A percentile compares a stretch with the other conserved stretches of the same genome.
Conservation (phyloP, 2,329 filamentous ascomycete genomes). For the Neonectria magnoliae region DNA sequence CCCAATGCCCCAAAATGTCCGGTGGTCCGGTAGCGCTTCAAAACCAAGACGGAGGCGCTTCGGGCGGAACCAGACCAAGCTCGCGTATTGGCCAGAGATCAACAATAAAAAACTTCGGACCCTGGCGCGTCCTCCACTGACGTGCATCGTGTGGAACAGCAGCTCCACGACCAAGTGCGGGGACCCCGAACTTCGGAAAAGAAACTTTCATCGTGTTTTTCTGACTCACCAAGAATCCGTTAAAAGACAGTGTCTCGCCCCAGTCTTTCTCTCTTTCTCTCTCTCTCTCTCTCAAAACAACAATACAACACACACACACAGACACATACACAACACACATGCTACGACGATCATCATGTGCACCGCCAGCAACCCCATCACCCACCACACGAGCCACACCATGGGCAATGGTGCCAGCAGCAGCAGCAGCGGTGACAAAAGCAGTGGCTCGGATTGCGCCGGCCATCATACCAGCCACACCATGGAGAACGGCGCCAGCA, state of each 20-base stretch:
- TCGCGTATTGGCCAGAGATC: not conserved
- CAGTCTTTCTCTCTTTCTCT: too few species aligned
- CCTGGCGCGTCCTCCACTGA: not conserved
- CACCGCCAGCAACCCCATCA: conserved; percentile 39
- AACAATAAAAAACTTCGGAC: not conserved
- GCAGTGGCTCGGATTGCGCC: too few species aligned
- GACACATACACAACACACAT: not conserved
- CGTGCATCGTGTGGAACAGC: not conserved
- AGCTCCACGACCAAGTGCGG: not conserved
- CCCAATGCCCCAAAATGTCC: too few species aligned
- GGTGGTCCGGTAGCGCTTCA: not conserved
- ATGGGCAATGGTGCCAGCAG: not conserved
- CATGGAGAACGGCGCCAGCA: conserved; percentile 24
- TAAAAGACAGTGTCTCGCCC: not conserved
- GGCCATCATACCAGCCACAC: conserved; percentile 36
- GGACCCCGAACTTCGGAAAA: not conserved
- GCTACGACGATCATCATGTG: conserved; percentile 30
- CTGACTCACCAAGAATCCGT: not conserved
- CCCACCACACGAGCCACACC: conserved; percentile 28
- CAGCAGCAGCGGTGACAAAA: too few species aligned
- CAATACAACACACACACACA: not conserved
- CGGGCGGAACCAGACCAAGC: not conserved
- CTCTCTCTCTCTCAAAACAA: too few species aligned
- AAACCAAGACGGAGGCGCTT: not conserved
- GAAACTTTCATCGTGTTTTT: not conserved